Conservation (phyloP, 306 rosid genomes). For the Purshia tridentata region DNA sequence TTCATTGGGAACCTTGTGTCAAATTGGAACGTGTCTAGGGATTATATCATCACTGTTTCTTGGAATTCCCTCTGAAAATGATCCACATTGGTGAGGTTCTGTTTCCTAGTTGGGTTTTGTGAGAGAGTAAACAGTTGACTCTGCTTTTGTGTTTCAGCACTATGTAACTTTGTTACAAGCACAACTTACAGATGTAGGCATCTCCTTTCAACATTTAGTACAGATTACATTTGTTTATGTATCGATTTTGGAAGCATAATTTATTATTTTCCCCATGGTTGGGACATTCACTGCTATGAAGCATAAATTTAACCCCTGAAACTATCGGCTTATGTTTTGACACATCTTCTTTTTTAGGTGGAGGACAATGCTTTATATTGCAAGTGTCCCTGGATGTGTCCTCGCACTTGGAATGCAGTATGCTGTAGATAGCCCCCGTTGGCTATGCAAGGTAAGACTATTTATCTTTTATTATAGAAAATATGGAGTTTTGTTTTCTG, state of each 20-base stretch:
- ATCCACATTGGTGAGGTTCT: conserved; percentile 77
- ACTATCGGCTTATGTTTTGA: neutral
- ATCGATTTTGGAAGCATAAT: neutral
- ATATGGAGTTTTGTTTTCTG: conserved; percentile 5
- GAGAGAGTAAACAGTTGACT: neutral
- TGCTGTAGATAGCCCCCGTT: conserved; percentile 92
- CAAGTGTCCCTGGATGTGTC: conserved; percentile 73
- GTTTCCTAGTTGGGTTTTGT: conserved; percentile 5
- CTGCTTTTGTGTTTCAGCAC: neutral
- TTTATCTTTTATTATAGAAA: conserved; percentile 9
- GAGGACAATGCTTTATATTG: conserved; percentile 82
- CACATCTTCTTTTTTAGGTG: conserved; percentile 58
- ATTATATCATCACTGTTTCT: conserved; percentile 70
- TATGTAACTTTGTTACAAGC: no score
- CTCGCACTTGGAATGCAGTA: conserved; percentile 81
- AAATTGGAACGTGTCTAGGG: conserved; percentile 91
- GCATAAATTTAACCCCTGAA: neutral
- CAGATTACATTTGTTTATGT: neutral
- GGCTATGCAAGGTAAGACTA: conserved; percentile 80
- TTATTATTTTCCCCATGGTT: neutral
- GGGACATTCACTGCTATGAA: conserved; percentile 7
- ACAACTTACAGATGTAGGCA: neutral
- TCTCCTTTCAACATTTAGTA: neutral
- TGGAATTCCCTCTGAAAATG: conserved; percentile 68
- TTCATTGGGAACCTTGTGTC: conserved; percentile 75